Percentiles rank a stretch among this genome's conserved stretches.
Evolutionary conservation across 2,329 filamentous ascomycete genomes (phyloP).

Genomic region (Orbilia brochopaga): DNA sequence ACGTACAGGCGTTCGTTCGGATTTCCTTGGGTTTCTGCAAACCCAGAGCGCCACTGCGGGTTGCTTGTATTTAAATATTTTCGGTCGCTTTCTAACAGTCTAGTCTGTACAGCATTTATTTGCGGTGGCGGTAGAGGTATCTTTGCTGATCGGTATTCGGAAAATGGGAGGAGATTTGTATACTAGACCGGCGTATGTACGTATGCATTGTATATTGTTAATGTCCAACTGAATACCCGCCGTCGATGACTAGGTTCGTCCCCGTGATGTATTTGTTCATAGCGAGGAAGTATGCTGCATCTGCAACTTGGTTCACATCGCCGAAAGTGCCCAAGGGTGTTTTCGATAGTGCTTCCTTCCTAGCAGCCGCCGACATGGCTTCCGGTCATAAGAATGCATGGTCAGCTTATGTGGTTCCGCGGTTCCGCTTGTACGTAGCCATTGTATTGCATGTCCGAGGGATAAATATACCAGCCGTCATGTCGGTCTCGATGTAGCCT

Average conservation of each 20-base stretch:
- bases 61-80: too few relatives aligned
- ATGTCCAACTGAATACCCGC: slow-evolving; percentile 67
- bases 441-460: slow-evolving; percentile 13
- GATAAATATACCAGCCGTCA: slow-evolving; percentile 70
- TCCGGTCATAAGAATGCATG: background rate
- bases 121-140: background rate
- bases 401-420: background rate
- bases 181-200: slow-evolving; percentile 6
- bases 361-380: slow-evolving; percentile 36
- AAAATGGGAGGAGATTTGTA: background rate
- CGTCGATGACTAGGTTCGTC: slow-evolving; percentile 83
- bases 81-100: too few relatives aligned
- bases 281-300: slow-evolving; percentile 78
- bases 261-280: slow-evolving; percentile 84
- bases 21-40: background rate
- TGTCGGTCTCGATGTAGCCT: slow-evolving; percentile 80
- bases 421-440: background rate
- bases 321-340: slow-evolving; percentile 75
- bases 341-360: slow-evolving; percentile 57
- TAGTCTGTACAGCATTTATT: background rate
- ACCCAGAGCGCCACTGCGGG: too few relatives aligned
- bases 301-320: slow-evolving; percentile 73
- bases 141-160: background rate
- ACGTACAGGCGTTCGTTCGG: background rate
- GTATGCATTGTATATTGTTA: background rate